Base-by-base conservation (phyloP, 2,329 filamentous ascomycete species). In the Alternaria dauci region DNA sequence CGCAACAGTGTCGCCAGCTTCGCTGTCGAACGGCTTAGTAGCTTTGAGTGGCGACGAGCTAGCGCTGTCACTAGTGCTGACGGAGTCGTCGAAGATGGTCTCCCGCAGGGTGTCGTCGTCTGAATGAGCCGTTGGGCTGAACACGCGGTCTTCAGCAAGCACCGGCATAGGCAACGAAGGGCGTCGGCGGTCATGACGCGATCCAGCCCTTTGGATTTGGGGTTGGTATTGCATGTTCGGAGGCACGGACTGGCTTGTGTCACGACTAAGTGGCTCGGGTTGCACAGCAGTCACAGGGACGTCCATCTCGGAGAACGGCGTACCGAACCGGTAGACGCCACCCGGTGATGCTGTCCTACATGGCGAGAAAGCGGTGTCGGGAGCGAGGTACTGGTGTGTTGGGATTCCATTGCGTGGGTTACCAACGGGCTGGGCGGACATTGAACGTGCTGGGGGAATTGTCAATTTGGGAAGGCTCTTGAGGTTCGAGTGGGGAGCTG, bases 241-340 rank as follows among this genome's bases (percentile, higher is more conserved):
- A 43, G 94, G 94, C 0, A 97, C 94, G 5, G 94, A 97, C 78
- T 97, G 93, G 26, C 93, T 96, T 47, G 85, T 83, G 72, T 95
- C 90, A 52, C 94, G 90, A 44, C 90, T 85, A 32, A 96, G 84
- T 7, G 91, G 91, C 0, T 90, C 91, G 16, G 88, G 71, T 1
- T 88, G 87, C 43, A 94, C 83, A 3, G 89, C 86, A 1, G 92
- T 95, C 60, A 96, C 81, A 0, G 94, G 94, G 12, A 94, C 88
- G 75, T 97, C 94, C 84, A 94, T 90, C 73, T 96, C 93, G 2
- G 94, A 96, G 76, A 94, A 91, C 16, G 94, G 93, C 0, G 92
- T 96, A n/a, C 88, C 90, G 65, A 92, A 89, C 55, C 91, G 88
- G 80, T 93, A 94, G 42, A 90, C 86, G 51, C 85, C 82, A 0